phyloP scores from a whole-genome alignment of 2,329 filamentous ascomycete species.

The Dactylellina leptospora region DNA sequence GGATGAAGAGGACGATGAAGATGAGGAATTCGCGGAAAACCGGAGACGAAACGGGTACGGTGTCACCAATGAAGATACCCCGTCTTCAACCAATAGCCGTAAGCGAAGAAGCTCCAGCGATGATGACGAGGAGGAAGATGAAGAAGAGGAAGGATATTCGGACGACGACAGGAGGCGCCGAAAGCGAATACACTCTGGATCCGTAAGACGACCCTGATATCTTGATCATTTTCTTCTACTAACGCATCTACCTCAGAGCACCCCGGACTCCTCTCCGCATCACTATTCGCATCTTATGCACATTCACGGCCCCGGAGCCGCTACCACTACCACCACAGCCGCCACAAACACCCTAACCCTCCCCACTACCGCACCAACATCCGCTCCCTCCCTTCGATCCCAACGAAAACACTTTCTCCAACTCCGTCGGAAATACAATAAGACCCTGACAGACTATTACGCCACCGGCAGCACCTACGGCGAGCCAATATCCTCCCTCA shows the following conservation, averaged over 20 bases:
- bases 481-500: constrained; percentile 90
- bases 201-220: constrained; percentile 24
- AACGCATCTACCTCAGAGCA: constrained; percentile 23
- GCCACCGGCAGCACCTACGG: constrained; percentile 87
- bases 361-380: constrained; percentile 65
- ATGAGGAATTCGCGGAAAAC: constrained; percentile 57
- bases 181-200: constrained; percentile 60
- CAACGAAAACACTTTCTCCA: constrained; percentile 71
- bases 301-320: constrained; percentile 56
- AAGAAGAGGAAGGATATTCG: constrained; percentile 72
- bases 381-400: constrained; percentile 73
- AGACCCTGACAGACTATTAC: constrained; percentile 82
- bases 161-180: constrained; percentile 83
- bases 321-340: constrained; percentile 56
- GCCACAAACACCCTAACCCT: constrained; percentile 62
- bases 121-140: constrained; percentile 74
- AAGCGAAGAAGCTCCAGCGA: constrained; percentile 82
- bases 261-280: constrained; percentile 60
- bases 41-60: constrained; percentile 56
- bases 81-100: constrained; percentile 59
- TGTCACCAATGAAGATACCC: constrained; percentile 59
- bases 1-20: constrained; percentile 67
- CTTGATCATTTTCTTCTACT: background rate
- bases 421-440: constrained; percentile 79
- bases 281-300: constrained; percentile 61